Base-by-base conservation (phyloP, 192 early-diverging fungal genomes). In the Glomus cerebriforme region DNA sequence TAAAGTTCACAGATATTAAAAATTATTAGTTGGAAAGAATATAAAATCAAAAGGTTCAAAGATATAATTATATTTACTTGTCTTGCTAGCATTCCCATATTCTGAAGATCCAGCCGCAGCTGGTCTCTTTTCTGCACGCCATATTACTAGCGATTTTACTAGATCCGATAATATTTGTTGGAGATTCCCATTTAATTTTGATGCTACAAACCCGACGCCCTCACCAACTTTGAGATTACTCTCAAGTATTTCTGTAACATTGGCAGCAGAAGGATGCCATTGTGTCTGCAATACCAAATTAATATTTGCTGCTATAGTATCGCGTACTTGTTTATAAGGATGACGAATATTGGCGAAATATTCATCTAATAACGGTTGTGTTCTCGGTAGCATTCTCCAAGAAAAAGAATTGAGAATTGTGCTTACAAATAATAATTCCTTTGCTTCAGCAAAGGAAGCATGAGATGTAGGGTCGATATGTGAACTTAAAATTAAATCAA, bases 261-360 rank as follows among this genome's bases (percentile, higher is more conserved):
- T 80, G 15, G 84, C 47, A 47, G 86, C 87, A 4, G 90, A 89
- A 12, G 92, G 90, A 27, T 90, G 83, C 73, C 90, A 92, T 72
- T 89, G 86, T 1, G 89, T 75, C 43, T 92, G 89, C 39, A 90
- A 84, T 17, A 91, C 73, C 75, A 88, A 87, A 72, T 94, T 92
- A 73, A 97, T 90, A 65, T 90, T 85, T 8, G 85, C 85, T 31
- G 95, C 96, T 6, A 96, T 79, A 19, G 88, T 83, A 71, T 96
- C 93, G 5, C 97, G 89, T 29, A 98, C 95, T 82, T 96, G 95
- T 77, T 97, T 91, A 85, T 98, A 98, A 13, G 95, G 96, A 82
- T 95, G 92, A 17, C 85, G 83, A 73, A 96, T 79, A 39, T 88
- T 86, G 15, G 85, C 79, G 7, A 97, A 65, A 47, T 90, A 88